Evolutionary conservation across 768 basidiomycete species (phyloP), one percentile per base, ranked within the genome.

Genomic region (Mycena polygramma): DNA sequence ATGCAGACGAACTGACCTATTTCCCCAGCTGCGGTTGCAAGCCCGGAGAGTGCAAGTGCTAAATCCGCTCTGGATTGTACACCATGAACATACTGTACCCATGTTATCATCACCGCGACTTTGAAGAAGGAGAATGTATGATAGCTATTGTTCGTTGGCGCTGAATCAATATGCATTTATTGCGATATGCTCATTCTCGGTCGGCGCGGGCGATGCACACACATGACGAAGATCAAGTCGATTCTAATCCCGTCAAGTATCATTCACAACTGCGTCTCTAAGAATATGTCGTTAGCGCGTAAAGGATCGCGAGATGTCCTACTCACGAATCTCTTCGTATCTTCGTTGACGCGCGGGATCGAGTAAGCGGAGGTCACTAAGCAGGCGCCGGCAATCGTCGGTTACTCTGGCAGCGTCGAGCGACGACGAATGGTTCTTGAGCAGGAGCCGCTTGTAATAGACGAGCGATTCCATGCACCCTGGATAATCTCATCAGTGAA

Each of bases 381-480:
- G 84, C 49, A 93, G 80, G n/a, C 78, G 68, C 1, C 83, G 73
- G 76, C 91, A 90, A 19, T 88, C 86, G 17, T 81, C 75, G 35
- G 72, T 79, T 68, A 89, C 73, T n/a, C 75, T 76, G 13, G 60
- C 72, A n/a, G 75, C 79, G n/a, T 83, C 79, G 26, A 82, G 71
- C 2, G 74, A 70, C 13, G 78, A 73, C 3, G 81, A 63, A 71
- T 88, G 82, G 39, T 88, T 84, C 62, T 79, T 80, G n/a, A 93
- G 69, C 35, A 95, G 79, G n/a, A 95, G 79, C 35, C 83, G 85
- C 76, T 92, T 92, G 81, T 98, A 98, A 75, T 94, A 88, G 1
- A 96, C 91, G 45, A 98, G 85, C 0, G 95, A 94, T 75, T 97
- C 96, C 87, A 98, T 91, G 77, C 96, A 97, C 97, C 97, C 97